Conservation (phyloP, 2,329 filamentous ascomycete species). For the Monilinia vaccinii-corymbosi region DNA sequence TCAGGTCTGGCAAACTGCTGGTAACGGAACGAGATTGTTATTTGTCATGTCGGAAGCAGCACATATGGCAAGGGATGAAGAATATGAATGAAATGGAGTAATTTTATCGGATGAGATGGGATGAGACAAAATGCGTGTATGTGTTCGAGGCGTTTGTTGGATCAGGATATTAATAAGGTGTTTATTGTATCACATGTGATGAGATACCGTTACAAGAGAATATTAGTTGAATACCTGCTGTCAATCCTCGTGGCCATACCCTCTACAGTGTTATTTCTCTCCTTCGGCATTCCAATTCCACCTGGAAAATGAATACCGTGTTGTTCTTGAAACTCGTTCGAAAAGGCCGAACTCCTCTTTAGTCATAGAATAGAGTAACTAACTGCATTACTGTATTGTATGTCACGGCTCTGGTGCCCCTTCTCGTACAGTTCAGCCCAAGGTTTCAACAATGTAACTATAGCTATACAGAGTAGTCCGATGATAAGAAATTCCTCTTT, state of each 20-base stretch:
- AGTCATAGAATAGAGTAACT: too few relatives aligned
- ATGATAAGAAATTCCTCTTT: too few relatives aligned
- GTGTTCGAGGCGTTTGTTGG: constrained; percentile 7
- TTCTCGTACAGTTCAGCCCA: too few relatives aligned
- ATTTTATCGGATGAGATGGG: not conserved
- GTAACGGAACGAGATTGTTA: constrained; percentile 59
- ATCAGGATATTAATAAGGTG: constrained; percentile 2
- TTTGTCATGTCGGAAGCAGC: constrained; percentile 56
- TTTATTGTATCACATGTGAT: not conserved
- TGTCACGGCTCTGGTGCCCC: too few relatives aligned
- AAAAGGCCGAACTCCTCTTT: too few relatives aligned
- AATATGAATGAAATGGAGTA: constrained; percentile 22
- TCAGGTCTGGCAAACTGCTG: constrained; percentile 71
- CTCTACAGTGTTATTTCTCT: too few relatives aligned
- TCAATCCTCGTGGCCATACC: not conserved
- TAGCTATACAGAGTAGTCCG: too few relatives aligned
- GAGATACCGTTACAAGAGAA: constrained; percentile 3
- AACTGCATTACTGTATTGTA: too few relatives aligned
- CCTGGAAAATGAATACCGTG: too few relatives aligned
- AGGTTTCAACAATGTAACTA: too few relatives aligned
- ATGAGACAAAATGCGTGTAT: not conserved
- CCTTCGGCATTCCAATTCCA: too few relatives aligned
- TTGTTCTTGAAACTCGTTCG: too few relatives aligned
- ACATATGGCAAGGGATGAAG: constrained; percentile 25
- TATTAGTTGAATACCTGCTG: constrained; percentile 1